A percentile compares a stretch with the other conserved stretches of the same genome.
Evolutionary conservation across 1,139 yeast genomes (phyloP).

Genomic region (Kluyveromyces sp.): DNA sequence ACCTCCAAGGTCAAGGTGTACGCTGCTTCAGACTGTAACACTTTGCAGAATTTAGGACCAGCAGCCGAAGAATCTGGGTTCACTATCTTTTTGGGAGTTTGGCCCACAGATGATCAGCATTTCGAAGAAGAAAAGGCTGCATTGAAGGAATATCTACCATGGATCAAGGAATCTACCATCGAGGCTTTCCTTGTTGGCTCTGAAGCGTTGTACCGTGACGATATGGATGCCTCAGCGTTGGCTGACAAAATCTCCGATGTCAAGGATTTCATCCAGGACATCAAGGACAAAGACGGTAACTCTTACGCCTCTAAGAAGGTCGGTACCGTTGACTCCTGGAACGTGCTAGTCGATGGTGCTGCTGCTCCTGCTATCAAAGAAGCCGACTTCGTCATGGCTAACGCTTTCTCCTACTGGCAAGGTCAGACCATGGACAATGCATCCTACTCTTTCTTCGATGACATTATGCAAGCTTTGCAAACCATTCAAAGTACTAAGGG

Average conservation of each 20-base stretch:
- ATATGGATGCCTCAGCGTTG: slow-evolving; percentile 61
- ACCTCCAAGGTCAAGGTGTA: slow-evolving; percentile 67
- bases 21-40: slow-evolving; percentile 83
- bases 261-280: slow-evolving; percentile 47
- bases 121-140: slow-evolving; percentile 66
- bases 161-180: slow-evolving; percentile 57
- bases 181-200: slow-evolving; percentile 81
- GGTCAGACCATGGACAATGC: slow-evolving; percentile 80
- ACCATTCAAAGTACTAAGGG: slow-evolving; percentile 80
- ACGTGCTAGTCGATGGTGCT: slow-evolving; percentile 73
- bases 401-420: slow-evolving; percentile 98
- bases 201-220: slow-evolving; percentile 84
- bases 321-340: slow-evolving; percentile 96
- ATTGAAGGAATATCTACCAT: slow-evolving; percentile 60
- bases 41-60: slow-evolving; percentile 75
- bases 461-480: slow-evolving; percentile 93
- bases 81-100: slow-evolving; percentile 69
- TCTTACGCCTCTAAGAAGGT: slow-evolving; percentile 67
- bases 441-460: slow-evolving; percentile 86
- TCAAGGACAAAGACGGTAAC: slow-evolving; percentile 75
- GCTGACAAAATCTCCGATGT: slow-evolving; percentile 57
- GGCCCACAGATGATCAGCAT: slow-evolving; percentile 83
- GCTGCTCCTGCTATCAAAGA: slow-evolving; percentile 65
- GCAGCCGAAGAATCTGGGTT: slow-evolving; percentile 75
- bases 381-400: slow-evolving; percentile 79